phyloP scores from a whole-genome alignment of 1,284 basidiomycete genomes.

The Sporisorium exsertum region DNA sequence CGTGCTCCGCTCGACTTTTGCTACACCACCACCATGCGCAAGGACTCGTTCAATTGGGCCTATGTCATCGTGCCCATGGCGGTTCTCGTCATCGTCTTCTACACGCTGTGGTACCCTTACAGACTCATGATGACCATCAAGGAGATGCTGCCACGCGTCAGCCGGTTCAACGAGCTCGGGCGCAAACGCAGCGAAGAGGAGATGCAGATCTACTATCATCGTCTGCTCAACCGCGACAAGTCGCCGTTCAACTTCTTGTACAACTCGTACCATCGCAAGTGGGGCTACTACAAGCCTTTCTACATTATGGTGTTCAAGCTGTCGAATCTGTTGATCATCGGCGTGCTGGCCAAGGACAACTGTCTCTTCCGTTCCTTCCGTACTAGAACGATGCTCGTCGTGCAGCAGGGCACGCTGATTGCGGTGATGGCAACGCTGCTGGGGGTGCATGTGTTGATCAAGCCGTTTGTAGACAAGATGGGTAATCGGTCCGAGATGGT shows the following conservation, averaged over 20 bases:
- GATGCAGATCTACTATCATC: slow-evolving; percentile 80
- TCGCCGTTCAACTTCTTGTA: slow-evolving; percentile 82
- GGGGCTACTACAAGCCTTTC: slow-evolving; percentile 66
- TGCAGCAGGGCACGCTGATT: slow-evolving; percentile 78
- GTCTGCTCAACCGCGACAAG: slow-evolving; percentile 76
- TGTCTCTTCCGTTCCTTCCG: slow-evolving; percentile 77
- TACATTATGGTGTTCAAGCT: slow-evolving; percentile 75
- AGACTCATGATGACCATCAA: slow-evolving; percentile 75
- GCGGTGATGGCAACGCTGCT: slow-evolving; percentile 76
- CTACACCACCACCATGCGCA: slow-evolving; percentile 76
- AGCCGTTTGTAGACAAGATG: slow-evolving; percentile 79
- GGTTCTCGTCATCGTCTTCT: slow-evolving; percentile 73
- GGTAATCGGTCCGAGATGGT: slow-evolving; percentile 83
- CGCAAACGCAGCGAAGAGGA: slow-evolving; percentile 73
- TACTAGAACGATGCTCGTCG: slow-evolving; percentile 73
- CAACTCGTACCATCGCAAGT: slow-evolving; percentile 72
- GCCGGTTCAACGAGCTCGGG: slow-evolving; percentile 79
- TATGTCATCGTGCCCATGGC: slow-evolving; percentile 77
- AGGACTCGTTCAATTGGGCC: slow-evolving; percentile 79
- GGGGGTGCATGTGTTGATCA: slow-evolving; percentile 71
- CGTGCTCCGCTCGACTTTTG: slow-evolving; percentile 79
- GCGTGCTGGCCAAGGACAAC: slow-evolving; percentile 77
- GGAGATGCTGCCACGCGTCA: slow-evolving; percentile 76
- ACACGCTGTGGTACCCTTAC: slow-evolving; percentile 81
- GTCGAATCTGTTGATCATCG: slow-evolving; percentile 77